Evolutionary conservation across 2,329 filamentous ascomycete genomes (phyloP).

Genomic region (Alternaria tenuissima): DNA sequence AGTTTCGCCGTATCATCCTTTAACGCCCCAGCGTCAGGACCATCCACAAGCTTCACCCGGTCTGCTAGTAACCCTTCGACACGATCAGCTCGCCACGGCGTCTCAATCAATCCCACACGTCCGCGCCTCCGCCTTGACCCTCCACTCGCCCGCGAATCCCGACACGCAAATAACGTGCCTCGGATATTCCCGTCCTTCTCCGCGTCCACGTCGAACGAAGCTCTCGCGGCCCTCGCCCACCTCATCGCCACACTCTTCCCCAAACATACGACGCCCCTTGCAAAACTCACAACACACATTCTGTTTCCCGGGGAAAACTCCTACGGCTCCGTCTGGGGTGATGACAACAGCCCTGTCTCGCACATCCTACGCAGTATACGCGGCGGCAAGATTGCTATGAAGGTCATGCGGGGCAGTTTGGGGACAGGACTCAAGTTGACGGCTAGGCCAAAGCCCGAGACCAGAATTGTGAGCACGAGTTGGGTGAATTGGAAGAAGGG

Average conservation of each 20-base stretch:
- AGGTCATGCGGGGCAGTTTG: conserved; percentile 24
- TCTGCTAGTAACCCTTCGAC: neutral
- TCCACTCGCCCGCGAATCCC: conserved; percentile 2
- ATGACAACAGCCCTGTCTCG: conserved; percentile 48
- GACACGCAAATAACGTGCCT: neutral
- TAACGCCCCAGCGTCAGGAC: conserved; percentile 1
- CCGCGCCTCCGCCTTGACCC: conserved; percentile 29
- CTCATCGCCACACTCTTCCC: conserved; percentile 47
- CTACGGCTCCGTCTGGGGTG: conserved; percentile 52
- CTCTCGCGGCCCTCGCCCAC: conserved; percentile 40
- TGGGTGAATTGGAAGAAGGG: conserved; percentile 36
- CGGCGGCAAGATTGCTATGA: conserved; percentile 47
- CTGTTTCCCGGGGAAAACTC: conserved; percentile 51
- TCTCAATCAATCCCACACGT: conserved; percentile 16
- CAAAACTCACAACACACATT: conserved; percentile 51
- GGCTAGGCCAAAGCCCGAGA: conserved; percentile 25
- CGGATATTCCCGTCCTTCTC: conserved; percentile 23
- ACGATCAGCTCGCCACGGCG: conserved; percentile 4
- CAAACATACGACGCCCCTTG: conserved; percentile 21
- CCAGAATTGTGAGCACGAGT: conserved; percentile 32
- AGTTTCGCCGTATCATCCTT: conserved; percentile 26
- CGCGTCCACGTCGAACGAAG: conserved; percentile 22
- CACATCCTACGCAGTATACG: conserved; percentile 50
- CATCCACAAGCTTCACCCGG: conserved; percentile 9
- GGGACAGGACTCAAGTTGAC: conserved; percentile 26